phyloP scores from a whole-genome alignment of 306 rosid species.

The Dryas drummondii region DNA sequence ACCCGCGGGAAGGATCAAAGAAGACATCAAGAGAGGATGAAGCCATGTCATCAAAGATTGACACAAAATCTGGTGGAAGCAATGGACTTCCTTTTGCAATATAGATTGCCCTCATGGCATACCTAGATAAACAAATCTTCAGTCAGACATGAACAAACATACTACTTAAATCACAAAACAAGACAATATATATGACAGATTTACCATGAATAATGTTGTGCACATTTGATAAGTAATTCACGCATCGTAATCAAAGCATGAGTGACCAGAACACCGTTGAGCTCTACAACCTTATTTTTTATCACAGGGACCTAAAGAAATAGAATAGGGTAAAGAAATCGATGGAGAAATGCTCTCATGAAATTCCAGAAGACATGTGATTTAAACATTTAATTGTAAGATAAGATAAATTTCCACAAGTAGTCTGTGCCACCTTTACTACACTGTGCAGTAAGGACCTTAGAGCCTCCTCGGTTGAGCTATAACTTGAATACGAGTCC shows the following conservation, averaged over 20 bases:
- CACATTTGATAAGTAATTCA: conserved; percentile 76
- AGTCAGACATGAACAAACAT: conserved; percentile 24
- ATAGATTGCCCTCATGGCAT: conserved; percentile 92
- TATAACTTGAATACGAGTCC: conserved; percentile 78
- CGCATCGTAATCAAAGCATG: conserved; percentile 91
- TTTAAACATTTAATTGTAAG: conserved; percentile 6
- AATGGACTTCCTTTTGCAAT: conserved; percentile 94
- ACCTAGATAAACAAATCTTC: conserved; percentile 56
- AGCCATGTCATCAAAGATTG: conserved; percentile 90
- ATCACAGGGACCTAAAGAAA: conserved; percentile 77
- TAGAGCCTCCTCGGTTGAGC: conserved; percentile 87
- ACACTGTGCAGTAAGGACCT: conserved; percentile 91
- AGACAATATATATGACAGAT: conserved; percentile 16
- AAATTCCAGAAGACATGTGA: conserved; percentile 6
- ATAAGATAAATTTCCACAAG: neutral
- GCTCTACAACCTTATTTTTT: conserved; percentile 84
- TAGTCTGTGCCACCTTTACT: conserved; percentile 61
- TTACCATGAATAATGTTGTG: conserved; percentile 97
- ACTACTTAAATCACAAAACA: conserved; percentile 15
- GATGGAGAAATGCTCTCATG: neutral
- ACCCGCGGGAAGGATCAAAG: conserved; percentile 92
- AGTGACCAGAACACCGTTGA: conserved; percentile 84
- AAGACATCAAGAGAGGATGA: conserved; percentile 95
- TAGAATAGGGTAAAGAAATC: conserved; percentile 12
- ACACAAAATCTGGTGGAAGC: conserved; percentile 97